A percentile compares a stretch with the other conserved stretches of the same genome.
These are phyloP conservation scores for Teratosphaeria epicoccoides DNA, from an alignment of 2,329 filamentous ascomycete species.

Conservation along the genomic window DNA sequence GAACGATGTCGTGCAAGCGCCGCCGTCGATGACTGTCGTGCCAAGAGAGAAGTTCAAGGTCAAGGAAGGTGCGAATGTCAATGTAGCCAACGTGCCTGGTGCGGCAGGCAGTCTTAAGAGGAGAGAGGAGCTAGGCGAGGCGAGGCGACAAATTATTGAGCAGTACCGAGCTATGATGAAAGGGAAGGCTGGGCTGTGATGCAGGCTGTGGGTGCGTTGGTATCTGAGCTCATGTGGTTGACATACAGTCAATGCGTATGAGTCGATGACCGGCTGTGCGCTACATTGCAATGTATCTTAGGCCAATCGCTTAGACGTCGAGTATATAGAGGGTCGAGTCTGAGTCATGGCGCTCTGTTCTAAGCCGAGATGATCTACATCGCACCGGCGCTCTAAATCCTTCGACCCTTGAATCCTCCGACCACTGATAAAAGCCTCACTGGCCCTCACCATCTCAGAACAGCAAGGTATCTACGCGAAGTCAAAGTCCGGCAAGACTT, in stretches of 20 bases:
- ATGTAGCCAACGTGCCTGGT: conserved; percentile 59
- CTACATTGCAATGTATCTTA: no score
- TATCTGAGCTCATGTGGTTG: no score
- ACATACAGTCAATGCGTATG: no score
- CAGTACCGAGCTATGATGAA: conserved; percentile 61
- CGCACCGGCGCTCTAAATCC: no score
- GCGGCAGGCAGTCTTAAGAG: conserved; percentile 59
- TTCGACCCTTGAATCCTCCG: no score
- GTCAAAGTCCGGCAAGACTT: no score
- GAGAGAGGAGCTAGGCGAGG: conserved; percentile 61
- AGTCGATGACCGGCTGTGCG: no score
- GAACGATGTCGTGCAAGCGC: conserved; percentile 58
- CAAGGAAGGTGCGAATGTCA: conserved; percentile 52
- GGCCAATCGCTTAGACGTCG: no score
- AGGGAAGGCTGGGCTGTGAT: conserved; percentile 4
- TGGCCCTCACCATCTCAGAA: no score
- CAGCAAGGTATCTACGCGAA: no score
- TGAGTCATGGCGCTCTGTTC: not conserved
- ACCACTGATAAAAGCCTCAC: no score
- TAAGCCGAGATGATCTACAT: no score
- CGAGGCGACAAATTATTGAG: conserved; percentile 60
- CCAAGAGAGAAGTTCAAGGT: conserved; percentile 55
- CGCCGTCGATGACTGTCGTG: conserved; percentile 58
- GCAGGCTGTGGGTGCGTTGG: not conserved
- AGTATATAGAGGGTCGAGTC: not conserved